Percentiles rank a stretch among this genome's conserved stretches.
These are phyloP conservation scores for Geotrichum citri-aurantii DNA, from an alignment of 1,139 yeast genomes.

Conservation along the genomic window DNA sequence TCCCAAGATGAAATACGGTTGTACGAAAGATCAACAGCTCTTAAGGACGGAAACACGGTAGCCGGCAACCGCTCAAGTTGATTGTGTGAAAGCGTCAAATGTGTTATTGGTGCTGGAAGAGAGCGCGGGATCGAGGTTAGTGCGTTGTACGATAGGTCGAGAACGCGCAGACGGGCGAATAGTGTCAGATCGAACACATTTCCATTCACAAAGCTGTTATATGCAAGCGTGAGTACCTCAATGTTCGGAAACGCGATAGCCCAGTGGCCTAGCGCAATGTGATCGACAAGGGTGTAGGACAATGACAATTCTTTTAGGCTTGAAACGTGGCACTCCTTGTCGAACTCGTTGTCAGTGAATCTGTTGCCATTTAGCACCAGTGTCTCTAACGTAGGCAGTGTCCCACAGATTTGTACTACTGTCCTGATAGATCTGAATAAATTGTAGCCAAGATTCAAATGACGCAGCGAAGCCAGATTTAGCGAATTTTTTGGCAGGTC, in stretches of 20 bases:
- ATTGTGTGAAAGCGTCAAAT: constrained; percentile 27
- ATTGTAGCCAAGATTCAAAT: constrained; percentile 60
- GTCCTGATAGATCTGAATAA: constrained; percentile 43
- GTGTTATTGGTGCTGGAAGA: constrained; percentile 14
- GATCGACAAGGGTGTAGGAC: constrained; percentile 37
- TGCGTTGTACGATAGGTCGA: constrained; percentile 47
- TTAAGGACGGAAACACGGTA: not conserved
- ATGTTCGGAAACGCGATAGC: constrained; percentile 43
- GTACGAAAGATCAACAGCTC: constrained; percentile 10
- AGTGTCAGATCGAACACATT: not conserved
- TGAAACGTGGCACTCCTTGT: constrained; percentile 2
- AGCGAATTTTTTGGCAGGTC: constrained; percentile 7
- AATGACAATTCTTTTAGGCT: constrained; percentile 33
- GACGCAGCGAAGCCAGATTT: constrained; percentile 33
- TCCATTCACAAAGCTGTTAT: constrained; percentile 36
- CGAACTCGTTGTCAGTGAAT: constrained; percentile 31
- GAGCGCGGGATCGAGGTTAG: constrained; percentile 37
- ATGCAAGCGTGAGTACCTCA: constrained; percentile 43
- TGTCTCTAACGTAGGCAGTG: constrained; percentile 39
- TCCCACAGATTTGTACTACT: constrained; percentile 38
- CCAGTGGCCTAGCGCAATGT: constrained; percentile 32
- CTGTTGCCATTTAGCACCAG: constrained; percentile 62
- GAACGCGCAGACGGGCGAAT: constrained; percentile 23
- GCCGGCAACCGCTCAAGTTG: constrained; percentile 1
- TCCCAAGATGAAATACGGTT: constrained; percentile 39